Evolutionary conservation across 352 stramenopile genomes (phyloP).

Genomic region (Phytopythium vexans): DNA sequence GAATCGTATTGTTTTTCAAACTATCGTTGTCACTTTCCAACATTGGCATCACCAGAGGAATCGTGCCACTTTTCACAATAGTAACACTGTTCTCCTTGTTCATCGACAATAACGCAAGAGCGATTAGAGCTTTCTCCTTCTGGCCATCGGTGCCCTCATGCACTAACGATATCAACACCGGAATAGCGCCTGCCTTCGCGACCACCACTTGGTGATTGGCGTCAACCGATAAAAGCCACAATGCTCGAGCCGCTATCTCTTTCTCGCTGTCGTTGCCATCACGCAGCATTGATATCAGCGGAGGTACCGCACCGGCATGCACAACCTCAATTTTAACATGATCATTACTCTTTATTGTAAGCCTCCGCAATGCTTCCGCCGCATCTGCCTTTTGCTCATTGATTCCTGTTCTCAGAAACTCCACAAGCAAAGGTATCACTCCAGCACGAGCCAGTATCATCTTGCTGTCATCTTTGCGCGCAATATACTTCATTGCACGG

Average conservation of each 20-base stretch:
- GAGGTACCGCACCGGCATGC: neutral
- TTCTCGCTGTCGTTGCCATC: neutral
- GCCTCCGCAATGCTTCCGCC: neutral
- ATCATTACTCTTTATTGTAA: neutral
- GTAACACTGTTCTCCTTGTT: too few species aligned
- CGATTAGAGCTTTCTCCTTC: neutral
- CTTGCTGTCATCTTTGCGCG: neutral
- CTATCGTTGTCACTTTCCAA: too few species aligned
- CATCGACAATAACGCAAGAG: neutral
- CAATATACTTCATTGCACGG: slow-evolving; percentile 2
- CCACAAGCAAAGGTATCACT: neutral
- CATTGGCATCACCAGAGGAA: too few species aligned
- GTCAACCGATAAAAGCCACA: neutral
- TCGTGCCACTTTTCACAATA: too few species aligned
- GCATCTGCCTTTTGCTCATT: slow-evolving; percentile 6
- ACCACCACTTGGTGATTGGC: neutral
- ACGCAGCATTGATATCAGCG: neutral
- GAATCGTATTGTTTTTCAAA: too few species aligned
- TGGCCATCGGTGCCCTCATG: neutral
- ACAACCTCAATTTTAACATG: neutral
- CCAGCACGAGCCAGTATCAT: slow-evolving; percentile 1
- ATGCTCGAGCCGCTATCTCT: neutral
- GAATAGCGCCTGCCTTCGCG: neutral
- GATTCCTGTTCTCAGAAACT: slow-evolving; percentile 2
- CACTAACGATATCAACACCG: neutral